Evolutionary conservation across 2,329 filamentous ascomycete species (phyloP).

Genomic region (Aurifilum marmelostoma): DNA sequence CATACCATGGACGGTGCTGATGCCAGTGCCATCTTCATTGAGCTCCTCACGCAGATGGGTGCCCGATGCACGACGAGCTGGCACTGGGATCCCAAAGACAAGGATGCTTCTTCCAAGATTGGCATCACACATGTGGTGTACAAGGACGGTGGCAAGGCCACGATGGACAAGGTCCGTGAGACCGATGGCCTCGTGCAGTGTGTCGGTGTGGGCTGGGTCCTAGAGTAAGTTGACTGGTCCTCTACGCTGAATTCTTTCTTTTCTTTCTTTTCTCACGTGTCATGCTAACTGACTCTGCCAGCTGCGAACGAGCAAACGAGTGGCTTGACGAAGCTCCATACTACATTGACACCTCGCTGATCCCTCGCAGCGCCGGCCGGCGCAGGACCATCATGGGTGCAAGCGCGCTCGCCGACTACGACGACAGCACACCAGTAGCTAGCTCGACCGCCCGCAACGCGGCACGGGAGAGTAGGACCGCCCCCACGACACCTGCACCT

Average conservation of each 20-base stretch:
- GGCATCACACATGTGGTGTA: constrained; percentile 88
- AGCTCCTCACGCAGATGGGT: constrained; percentile 79
- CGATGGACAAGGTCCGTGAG: constrained; percentile 77
- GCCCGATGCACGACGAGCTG: constrained; percentile 77
- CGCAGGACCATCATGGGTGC: constrained; percentile 84
- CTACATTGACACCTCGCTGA: constrained; percentile 66
- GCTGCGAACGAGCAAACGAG: constrained; percentile 74
- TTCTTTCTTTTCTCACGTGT: not conserved
- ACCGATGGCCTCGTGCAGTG: constrained; percentile 77
- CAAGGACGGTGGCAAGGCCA: constrained; percentile 82
- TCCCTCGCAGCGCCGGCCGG: constrained; percentile 71
- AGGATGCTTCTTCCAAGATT: constrained; percentile 51
- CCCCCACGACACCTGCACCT: constrained; percentile 50
- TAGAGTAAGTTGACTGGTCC: constrained; percentile 67
- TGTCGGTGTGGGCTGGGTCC: constrained; percentile 85
- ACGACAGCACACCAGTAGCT: constrained; percentile 67
- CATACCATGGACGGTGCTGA: constrained; percentile 81
- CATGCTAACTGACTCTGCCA: constrained; percentile 42
- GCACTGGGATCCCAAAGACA: constrained; percentile 67
- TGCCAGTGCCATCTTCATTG: constrained; percentile 78
- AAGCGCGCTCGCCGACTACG: constrained; percentile 59
- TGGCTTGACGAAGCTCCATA: constrained; percentile 78
- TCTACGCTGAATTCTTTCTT: not conserved
- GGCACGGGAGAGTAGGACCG: constrained; percentile 42
- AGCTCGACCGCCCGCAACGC: constrained; percentile 36